phyloP scores from a whole-genome alignment of 2,329 filamentous ascomycete species.

The Ophiostoma quercus region DNA sequence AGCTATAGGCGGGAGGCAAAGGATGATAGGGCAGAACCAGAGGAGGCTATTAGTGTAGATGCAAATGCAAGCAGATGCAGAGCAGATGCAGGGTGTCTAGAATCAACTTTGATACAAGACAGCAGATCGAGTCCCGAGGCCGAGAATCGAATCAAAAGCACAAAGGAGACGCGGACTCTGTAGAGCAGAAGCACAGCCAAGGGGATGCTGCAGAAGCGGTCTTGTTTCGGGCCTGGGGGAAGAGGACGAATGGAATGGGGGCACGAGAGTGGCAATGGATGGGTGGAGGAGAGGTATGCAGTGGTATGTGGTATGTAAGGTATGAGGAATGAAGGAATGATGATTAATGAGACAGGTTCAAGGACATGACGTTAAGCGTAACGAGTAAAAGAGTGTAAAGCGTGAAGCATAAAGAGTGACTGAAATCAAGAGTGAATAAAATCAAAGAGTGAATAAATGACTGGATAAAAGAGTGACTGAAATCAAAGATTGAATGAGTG shows the following conservation, averaged over 20 bases:
- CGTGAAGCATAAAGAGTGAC: neutral
- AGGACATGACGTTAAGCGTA: neutral
- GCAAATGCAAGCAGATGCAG: constrained; percentile 3
- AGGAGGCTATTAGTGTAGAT: constrained; percentile 8
- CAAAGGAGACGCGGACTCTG: neutral
- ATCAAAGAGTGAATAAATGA: neutral
- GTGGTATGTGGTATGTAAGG: neutral
- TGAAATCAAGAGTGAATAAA: neutral
- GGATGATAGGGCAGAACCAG: neutral
- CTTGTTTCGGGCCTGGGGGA: constrained; percentile 19
- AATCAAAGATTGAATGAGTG: neutral
- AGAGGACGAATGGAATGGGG: constrained; percentile 21
- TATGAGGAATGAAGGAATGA: neutral
- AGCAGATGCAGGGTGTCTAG: neutral
- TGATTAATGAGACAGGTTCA: neutral
- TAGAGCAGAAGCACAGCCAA: constrained; percentile 24
- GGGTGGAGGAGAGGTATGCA: neutral
- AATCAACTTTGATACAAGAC: constrained; percentile 7
- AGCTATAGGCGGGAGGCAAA: constrained; percentile 12
- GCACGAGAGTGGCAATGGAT: constrained; percentile 2
- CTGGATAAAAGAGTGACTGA: neutral
- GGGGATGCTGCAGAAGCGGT: constrained; percentile 24
- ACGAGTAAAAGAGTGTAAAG: neutral
- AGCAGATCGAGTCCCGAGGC: neutral
- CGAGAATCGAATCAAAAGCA: constrained; percentile 1